Evolutionary conservation across 192 early-diverging fungal species (phyloP), one percentile per base, ranked within the genome.

Genomic region (Entophlyctis luteolus): DNA sequence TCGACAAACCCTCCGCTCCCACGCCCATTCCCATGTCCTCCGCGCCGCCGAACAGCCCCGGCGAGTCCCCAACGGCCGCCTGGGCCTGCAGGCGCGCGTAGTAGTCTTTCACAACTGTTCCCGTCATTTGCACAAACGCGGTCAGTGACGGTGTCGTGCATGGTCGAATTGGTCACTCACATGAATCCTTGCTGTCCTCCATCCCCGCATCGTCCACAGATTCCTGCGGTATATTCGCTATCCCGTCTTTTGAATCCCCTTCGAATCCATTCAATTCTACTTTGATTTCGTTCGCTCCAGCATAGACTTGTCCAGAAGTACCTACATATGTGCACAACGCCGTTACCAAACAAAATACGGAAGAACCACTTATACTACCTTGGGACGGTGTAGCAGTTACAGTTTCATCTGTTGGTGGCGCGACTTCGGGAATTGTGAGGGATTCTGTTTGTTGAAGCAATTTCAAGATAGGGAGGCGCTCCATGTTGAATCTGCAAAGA

Each of bases 401-500:
- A 4, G 16, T 10, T 1, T 57, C 65, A 10, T n/a, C 6, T 1
- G 65, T 37, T 0, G 55, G 45, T 1, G 55, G 55, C 25, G n/a
- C 42, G 33, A 68, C 73, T 59, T 77, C 72, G 29, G 79, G 79
- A 46, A 80, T 80, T 4, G 34, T 39, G 6, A 60, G 38, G 36
- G 37, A 55, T 46, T 80, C 79, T 2, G 71, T 70, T 25, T 66
- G 60, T 67, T 77, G 73, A 29, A 79, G 55, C 12, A 79, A 53
- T 3, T 76, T 57, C n/a, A 76, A 38, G 27, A 79, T 71, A 2
- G 75, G 70, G 33, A 58, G 63, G 48, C 70, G 74, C 54, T 74
- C 79, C 22, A 42, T 34, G 69, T 77, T 80, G 50, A 80, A 80
- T 48, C 75, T 72, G 23, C n/a, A 62, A 29, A 8, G 16, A 5